phyloP scores from a whole-genome alignment of 306 rosid genomes.

The Corylus americana region DNA sequence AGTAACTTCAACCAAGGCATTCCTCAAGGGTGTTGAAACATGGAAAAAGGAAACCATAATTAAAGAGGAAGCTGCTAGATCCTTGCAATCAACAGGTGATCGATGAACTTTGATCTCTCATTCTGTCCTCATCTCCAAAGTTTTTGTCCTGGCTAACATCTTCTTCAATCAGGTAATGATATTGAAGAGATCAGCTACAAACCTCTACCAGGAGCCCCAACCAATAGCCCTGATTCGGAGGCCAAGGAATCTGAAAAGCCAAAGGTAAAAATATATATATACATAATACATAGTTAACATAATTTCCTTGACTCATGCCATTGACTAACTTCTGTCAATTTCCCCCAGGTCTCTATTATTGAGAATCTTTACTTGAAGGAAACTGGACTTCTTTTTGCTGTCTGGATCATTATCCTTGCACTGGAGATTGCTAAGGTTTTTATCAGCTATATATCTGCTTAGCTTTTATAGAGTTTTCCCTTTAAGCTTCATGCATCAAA shows the following conservation, averaged over 20 bases:
- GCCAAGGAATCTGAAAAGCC: slow-evolving; percentile 28
- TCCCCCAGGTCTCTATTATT: slow-evolving; percentile 62
- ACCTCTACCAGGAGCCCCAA: slow-evolving; percentile 71
- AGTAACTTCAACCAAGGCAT: slow-evolving; percentile 87
- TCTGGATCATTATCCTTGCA: slow-evolving; percentile 79
- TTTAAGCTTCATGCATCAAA: neutral
- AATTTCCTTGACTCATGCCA: neutral
- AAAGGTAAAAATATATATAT: slow-evolving; percentile 28
- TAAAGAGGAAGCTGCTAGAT: slow-evolving; percentile 70
- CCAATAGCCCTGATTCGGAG: slow-evolving; percentile 7
- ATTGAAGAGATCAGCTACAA: slow-evolving; percentile 56
- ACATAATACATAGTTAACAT: neutral
- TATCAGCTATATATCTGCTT: neutral
- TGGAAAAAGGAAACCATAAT: slow-evolving; percentile 93
- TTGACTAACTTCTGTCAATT: slow-evolving; percentile 22
- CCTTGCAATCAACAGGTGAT: slow-evolving; percentile 58
- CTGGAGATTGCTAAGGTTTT: slow-evolving; percentile 79
- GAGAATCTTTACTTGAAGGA: slow-evolving; percentile 86
- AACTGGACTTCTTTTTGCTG: slow-evolving; percentile 72
- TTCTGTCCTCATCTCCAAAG: neutral
- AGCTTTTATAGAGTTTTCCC: slow-evolving; percentile 18
- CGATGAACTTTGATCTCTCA: neutral
- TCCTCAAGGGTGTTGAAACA: slow-evolving; percentile 75
- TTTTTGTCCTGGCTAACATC: neutral
- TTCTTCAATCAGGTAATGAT: slow-evolving; percentile 48